phyloP scores from a whole-genome alignment of 1,284 basidiomycete genomes.

The Athelia sp. region DNA sequence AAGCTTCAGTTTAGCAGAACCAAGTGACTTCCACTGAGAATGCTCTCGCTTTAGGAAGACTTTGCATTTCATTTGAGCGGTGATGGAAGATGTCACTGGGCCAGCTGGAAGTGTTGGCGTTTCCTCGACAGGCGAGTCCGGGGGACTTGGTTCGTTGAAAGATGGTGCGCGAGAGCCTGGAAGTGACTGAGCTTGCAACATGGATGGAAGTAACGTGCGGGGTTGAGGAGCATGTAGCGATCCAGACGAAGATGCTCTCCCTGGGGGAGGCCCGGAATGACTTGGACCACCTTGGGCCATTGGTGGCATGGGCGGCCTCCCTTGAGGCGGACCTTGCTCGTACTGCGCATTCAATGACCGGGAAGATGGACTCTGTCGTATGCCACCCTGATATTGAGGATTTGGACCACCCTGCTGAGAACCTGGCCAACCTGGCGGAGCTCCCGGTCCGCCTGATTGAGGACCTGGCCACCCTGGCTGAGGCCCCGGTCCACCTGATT shows the following conservation, averaged over 20 bases:
- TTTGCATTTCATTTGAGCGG: conserved; percentile 98
- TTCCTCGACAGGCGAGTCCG: conserved; percentile 68
- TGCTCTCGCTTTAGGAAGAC: conserved; percentile 95
- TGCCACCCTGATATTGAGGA: conserved; percentile 22
- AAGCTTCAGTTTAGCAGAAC: conserved; percentile 82
- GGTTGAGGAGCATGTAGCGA: conserved; percentile 41
- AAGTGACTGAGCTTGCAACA: conserved; percentile 43
- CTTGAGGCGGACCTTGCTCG: conserved; percentile 30
- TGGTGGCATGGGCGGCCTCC: conserved; percentile 43
- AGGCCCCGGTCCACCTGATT: background rate
- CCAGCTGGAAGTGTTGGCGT: conserved; percentile 40
- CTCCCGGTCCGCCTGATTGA: conserved; percentile 1
- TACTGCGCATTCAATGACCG: conserved; percentile 56
- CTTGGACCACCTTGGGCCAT: conserved; percentile 35
- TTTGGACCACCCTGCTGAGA: background rate
- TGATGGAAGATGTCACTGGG: conserved; percentile 70
- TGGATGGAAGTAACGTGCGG: conserved; percentile 60
- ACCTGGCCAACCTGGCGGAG: conserved; percentile 11
- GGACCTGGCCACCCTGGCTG: background rate
- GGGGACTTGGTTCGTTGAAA: conserved; percentile 70
- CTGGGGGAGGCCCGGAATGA: conserved; percentile 27
- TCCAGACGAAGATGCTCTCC: conserved; percentile 22
- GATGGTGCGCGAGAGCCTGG: conserved; percentile 43
- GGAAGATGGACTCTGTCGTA: conserved; percentile 58
- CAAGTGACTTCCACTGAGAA: conserved; percentile 95